Evolutionary conservation across 2,329 filamentous ascomycete species (phyloP).

Genomic region (Claviceps maximensis): DNA sequence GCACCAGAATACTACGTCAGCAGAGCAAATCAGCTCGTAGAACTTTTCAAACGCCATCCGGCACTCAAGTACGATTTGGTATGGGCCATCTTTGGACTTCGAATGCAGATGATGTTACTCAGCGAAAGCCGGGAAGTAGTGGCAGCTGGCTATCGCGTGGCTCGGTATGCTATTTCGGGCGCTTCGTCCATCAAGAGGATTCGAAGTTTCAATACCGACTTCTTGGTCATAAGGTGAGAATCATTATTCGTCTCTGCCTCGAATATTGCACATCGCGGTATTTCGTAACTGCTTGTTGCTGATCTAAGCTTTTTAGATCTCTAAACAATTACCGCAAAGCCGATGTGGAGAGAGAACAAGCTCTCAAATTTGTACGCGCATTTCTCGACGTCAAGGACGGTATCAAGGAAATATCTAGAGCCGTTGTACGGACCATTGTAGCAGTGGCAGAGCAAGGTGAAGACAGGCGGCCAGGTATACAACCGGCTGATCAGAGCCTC

Average conservation of each 20-base stretch:
- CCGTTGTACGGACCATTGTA: conserved; percentile 78
- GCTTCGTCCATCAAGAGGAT: conserved; percentile 80
- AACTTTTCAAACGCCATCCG: conserved; percentile 86
- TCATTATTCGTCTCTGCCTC: not conserved
- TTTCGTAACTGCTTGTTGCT: not conserved
- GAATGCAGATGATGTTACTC: conserved; percentile 90
- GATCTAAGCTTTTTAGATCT: conserved; percentile 36
- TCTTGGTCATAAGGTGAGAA: conserved; percentile 56
- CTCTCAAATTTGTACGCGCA: conserved; percentile 86
- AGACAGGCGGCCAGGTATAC: conserved; percentile 71
- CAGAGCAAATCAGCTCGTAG: conserved; percentile 82
- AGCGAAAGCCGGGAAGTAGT: conserved; percentile 94
- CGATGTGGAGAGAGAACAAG: conserved; percentile 94
- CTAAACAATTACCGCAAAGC: conserved; percentile 92
- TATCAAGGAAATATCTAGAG: conserved; percentile 71
- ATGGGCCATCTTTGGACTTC: conserved; percentile 86
- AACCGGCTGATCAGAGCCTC: conserved; percentile 52
- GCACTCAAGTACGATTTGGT: conserved; percentile 93
- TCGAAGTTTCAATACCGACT: conserved; percentile 77
- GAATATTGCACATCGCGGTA: not conserved
- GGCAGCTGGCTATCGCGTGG: conserved; percentile 85
- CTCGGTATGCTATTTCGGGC: conserved; percentile 89
- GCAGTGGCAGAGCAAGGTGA: conserved; percentile 82
- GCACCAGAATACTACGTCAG: conserved; percentile 90
- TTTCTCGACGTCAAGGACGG: conserved; percentile 95